Percentiles rank a stretch among this genome's conserved stretches.
These are phyloP conservation scores for Venturia asperata DNA, from an alignment of 2,329 filamentous ascomycete species.

Conservation along the genomic window DNA sequence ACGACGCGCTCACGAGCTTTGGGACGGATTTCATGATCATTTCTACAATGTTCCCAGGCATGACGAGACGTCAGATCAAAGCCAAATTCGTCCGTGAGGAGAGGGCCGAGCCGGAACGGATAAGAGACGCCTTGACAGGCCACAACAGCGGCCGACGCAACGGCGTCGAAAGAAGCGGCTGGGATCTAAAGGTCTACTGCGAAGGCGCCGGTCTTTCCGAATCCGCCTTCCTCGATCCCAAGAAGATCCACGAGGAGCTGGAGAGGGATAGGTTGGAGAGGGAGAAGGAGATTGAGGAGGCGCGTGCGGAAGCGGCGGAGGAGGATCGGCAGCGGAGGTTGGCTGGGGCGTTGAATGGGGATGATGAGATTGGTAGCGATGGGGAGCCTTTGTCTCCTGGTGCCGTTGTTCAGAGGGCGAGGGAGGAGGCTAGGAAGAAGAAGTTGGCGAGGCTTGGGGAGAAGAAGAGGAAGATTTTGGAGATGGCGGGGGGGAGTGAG, in stretches of 20 bases:
- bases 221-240: slow-evolving; percentile 32
- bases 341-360: slow-evolving; percentile 5
- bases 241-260: slow-evolving; percentile 33
- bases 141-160: slow-evolving; percentile 22
- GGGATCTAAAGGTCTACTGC: slow-evolving; percentile 38
- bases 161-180: slow-evolving; percentile 28
- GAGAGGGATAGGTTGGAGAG: slow-evolving; percentile 31
- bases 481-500: slow-evolving; percentile 21
- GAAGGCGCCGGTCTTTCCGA: slow-evolving; percentile 32
- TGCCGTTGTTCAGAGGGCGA: slow-evolving; percentile 14
- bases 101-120: slow-evolving; percentile 53
- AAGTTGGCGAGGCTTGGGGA: background rate
- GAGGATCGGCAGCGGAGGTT: slow-evolving; percentile 18
- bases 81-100: slow-evolving; percentile 79
- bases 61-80: slow-evolving; percentile 68
- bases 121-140: slow-evolving; percentile 55
- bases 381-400: background rate
- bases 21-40: slow-evolving; percentile 82
- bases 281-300: slow-evolving; percentile 22
- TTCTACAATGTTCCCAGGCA: slow-evolving; percentile 63
- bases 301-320: slow-evolving; percentile 21
- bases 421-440: slow-evolving; percentile 6
- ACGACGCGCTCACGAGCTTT: slow-evolving; percentile 65
- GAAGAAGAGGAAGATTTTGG: slow-evolving; percentile 13
- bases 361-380: slow-evolving; percentile 25